Evolutionary conservation across 2,329 filamentous ascomycete species (phyloP).

Genomic region (Phaeophleospora eucalypticola): DNA sequence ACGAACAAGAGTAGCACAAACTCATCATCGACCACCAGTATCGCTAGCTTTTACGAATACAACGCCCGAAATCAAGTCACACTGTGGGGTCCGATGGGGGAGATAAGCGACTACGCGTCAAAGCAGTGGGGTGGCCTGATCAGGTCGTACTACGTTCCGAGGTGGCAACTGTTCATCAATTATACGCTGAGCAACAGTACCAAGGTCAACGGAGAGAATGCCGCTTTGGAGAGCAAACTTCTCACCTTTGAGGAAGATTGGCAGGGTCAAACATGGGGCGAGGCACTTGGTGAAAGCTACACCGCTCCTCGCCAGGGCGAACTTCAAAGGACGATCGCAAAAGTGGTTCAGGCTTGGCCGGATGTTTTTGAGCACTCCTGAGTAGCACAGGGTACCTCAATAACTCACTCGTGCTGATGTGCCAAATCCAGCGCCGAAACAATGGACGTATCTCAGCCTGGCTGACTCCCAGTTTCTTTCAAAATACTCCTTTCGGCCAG

Average conservation of each 20-base stretch:
- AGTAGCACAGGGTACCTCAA: background rate
- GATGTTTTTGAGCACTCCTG: slow-evolving; percentile 10
- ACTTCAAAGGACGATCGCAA: slow-evolving; percentile 10
- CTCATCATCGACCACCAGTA: slow-evolving; percentile 12
- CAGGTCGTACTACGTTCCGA: slow-evolving; percentile 43
- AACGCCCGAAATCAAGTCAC: slow-evolving; percentile 51
- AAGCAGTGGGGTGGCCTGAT: slow-evolving; percentile 50
- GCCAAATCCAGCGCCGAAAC: background rate
- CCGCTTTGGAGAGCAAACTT: slow-evolving; percentile 10
- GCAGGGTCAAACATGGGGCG: slow-evolving; percentile 17
- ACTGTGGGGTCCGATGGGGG: slow-evolving; percentile 44
- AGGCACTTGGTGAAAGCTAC: slow-evolving; percentile 9
- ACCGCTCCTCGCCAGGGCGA: background rate
- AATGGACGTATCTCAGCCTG: background rate
- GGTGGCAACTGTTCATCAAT: slow-evolving; percentile 46
- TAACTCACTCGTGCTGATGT: background rate
- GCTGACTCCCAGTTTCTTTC: background rate
- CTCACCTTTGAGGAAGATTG: slow-evolving; percentile 20
- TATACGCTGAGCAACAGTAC: slow-evolving; percentile 32
- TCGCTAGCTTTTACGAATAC: slow-evolving; percentile 41
- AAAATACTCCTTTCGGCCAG: background rate
- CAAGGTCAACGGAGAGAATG: slow-evolving; percentile 14
- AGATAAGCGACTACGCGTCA: slow-evolving; percentile 50
- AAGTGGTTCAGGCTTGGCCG: slow-evolving; percentile 16
- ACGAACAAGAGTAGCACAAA: slow-evolving; percentile 29